These are phyloP conservation scores for Lycium barbarum DNA, from an alignment of 257 asterid species.

Conservation along the genomic window DNA sequence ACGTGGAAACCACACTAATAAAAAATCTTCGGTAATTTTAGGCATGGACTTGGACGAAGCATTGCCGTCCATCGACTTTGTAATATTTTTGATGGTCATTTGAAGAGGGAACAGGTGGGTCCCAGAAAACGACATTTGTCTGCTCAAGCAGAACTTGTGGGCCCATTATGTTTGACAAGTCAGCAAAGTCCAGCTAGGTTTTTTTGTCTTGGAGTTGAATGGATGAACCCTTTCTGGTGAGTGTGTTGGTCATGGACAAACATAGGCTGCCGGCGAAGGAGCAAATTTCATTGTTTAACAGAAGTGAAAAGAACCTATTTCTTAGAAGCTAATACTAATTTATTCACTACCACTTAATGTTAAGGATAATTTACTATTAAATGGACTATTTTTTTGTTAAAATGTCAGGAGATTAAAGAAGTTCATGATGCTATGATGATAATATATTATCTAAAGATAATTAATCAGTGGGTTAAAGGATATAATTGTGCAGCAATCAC, in stretches of 20 bases:
- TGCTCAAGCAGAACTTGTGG: slow-evolving; percentile 26
- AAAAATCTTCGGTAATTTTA: slow-evolving; percentile 25
- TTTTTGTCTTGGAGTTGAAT: slow-evolving; percentile 36
- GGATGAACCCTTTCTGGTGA: slow-evolving; percentile 19
- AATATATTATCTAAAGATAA: not conserved
- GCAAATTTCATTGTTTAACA: slow-evolving; percentile 31
- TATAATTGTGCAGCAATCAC: slow-evolving; percentile 35
- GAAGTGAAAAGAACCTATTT: not conserved
- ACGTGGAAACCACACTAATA: slow-evolving; percentile 7
- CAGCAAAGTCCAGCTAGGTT: slow-evolving; percentile 37
- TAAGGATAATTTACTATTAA: not conserved
- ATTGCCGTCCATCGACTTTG: slow-evolving; percentile 32
- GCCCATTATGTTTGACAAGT: slow-evolving; percentile 34
- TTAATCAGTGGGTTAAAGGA: slow-evolving; percentile 7
- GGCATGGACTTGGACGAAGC: slow-evolving; percentile 36
- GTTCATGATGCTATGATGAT: not conserved
- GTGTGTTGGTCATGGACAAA: slow-evolving; percentile 40
- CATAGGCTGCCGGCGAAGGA: slow-evolving; percentile 46
- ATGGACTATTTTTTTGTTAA: not conserved
- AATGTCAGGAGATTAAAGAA: not conserved
- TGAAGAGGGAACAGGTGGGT: slow-evolving; percentile 36
- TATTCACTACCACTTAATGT: not conserved
- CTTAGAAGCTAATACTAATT: slow-evolving; percentile 7
- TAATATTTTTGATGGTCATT: slow-evolving; percentile 2
- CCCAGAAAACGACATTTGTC: slow-evolving; percentile 12